Base-by-base conservation (phyloP, 306 rosid species). In the Lagenaria siceraria region DNA sequence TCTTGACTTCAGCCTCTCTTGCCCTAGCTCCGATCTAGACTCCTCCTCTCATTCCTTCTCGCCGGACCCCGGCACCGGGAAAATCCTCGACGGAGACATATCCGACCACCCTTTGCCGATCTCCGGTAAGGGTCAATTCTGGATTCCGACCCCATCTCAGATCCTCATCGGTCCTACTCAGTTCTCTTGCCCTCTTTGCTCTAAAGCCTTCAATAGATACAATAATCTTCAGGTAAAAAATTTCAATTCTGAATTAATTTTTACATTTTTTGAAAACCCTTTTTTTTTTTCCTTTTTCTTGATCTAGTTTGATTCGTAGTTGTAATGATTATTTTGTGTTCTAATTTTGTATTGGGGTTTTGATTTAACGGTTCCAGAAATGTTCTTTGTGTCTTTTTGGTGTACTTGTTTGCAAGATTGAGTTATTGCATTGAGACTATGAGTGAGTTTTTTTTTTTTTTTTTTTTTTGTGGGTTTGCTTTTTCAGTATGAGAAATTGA, bases 61-160 rank as follows among this genome's bases (percentile, higher is more conserved):
- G 59, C 81, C 83, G 68, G 85, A 80, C 75, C 74, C 62, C 11
- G 52, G 52, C 52, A 38, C 46, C 27, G 62, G 58, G 3, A 72
- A 72, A 72, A 18, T 5, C 14, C 24, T 15, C 9, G 42, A 48
- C 24, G 31, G 4, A 31, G 76, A 64, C 42, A 49, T 83, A 78
- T 84, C 86, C 54, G 77, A 68, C 48, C 60, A 83, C 31, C 76
- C 88, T 83, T 77, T 79, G 52, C 83, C 86, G 24, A 68, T 69
- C 77, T 55, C 79, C 77, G 81, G 80, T 74, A 89, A 89, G 85
- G 89, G 88, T 21, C 96, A 88, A 74, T 90, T 88, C 66, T 92
- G 97, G 97, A 92, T 92, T 80, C 97, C 97, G 0, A 92, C 92
- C 61, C 89, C 96, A 55, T 88, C 97, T 24, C 96, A 92, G 87